Conservation (phyloP, 495 filamentous ascomycete genomes). For the Penicillium cinerascens region DNA sequence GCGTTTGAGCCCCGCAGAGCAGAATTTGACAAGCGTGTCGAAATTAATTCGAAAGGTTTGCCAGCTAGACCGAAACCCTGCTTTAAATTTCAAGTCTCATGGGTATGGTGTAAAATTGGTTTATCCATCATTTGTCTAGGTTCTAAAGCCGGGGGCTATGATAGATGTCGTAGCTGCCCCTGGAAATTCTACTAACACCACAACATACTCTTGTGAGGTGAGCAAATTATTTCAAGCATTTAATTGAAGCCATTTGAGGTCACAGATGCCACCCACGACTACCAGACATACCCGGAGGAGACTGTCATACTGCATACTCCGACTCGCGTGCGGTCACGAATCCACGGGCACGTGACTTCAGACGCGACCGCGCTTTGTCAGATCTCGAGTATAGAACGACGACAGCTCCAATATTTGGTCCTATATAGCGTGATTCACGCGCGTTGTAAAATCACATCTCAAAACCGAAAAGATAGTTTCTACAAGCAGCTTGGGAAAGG, state of each 20-base stretch:
- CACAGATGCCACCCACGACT: not conserved
- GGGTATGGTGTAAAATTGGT: not conserved
- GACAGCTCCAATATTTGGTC: not conserved
- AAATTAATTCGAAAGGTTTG: not conserved
- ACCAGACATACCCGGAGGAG: slow-evolving; percentile 1
- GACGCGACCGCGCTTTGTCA: slow-evolving; percentile 26
- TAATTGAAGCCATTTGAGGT: not conserved
- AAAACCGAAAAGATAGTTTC: not conserved
- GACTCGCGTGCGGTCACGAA: slow-evolving; percentile 24
- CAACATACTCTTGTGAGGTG: not conserved
- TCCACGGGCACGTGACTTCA: slow-evolving; percentile 25
- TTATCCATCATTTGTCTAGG: not conserved
- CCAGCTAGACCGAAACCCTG: not conserved
- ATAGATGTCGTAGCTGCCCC: not conserved
- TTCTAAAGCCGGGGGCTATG: not conserved
- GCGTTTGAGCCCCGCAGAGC: slow-evolving; percentile 1
- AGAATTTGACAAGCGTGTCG: slow-evolving; percentile 3
- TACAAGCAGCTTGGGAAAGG: not conserved
- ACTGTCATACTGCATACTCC: slow-evolving; percentile 16
- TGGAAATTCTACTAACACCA: not conserved
- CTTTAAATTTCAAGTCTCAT: not conserved
- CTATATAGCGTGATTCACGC: slow-evolving; percentile 3
- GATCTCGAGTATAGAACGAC: slow-evolving; percentile 8
- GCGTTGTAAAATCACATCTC: not conserved
- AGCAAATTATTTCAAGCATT: not conserved